phyloP scores from a whole-genome alignment of 2,329 filamentous ascomycete species.

The Cordyceps militaris region DNA sequence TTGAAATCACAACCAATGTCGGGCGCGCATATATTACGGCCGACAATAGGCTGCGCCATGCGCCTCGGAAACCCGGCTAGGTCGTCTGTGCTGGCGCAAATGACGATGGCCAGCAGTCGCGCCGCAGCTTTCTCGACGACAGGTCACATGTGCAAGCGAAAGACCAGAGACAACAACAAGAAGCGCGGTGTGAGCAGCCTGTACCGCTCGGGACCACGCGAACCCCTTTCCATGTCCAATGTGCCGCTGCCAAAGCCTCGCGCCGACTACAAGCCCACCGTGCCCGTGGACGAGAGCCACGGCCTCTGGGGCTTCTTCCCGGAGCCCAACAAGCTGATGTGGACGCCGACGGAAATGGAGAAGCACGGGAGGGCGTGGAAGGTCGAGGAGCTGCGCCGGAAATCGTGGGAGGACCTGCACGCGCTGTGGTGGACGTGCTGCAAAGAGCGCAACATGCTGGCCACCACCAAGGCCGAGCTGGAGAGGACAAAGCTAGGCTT shows the following conservation, averaged over 20 bases:
- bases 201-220: conserved; percentile 66
- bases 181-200: conserved; percentile 76
- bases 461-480: conserved; percentile 69
- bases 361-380: conserved; percentile 78
- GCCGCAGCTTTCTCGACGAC: conserved; percentile 47
- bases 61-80: not conserved
- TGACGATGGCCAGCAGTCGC: not conserved
- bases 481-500: conserved; percentile 61
- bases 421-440: conserved; percentile 89
- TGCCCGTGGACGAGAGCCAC: conserved; percentile 64
- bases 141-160: conserved; percentile 40
- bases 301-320: conserved; percentile 92
- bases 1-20: conserved; percentile 7
- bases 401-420: conserved; percentile 92
- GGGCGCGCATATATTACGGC: conserved; percentile 6
- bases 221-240: conserved; percentile 66
- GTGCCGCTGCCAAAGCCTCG: conserved; percentile 65
- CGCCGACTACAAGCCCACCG: conserved; percentile 50
- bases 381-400: conserved; percentile 75
- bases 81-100: not conserved
- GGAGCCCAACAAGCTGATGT: conserved; percentile 58
- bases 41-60: conserved; percentile 6
- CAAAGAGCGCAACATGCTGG: conserved; percentile 82
- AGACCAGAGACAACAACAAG: conserved; percentile 67
- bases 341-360: conserved; percentile 62